Evolutionary conservation across 1,139 yeast genomes (phyloP).

Genomic region (Suhomyces guaymorum): DNA sequence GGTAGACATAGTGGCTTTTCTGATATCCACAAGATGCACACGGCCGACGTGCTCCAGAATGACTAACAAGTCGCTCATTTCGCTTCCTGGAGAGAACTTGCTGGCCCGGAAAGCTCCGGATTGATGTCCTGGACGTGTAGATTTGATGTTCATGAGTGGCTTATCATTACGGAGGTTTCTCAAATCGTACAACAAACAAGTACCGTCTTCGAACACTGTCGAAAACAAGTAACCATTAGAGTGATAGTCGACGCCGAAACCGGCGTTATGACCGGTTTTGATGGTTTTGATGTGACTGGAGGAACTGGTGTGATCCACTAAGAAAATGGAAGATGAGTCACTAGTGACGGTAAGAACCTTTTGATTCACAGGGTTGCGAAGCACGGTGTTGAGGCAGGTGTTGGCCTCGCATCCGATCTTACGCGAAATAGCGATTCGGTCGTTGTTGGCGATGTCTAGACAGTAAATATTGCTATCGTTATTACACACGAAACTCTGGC

Average conservation of each 20-base stretch:
- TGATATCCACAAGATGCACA: slow-evolving; percentile 77
- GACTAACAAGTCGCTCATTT: slow-evolving; percentile 72
- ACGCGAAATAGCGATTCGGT: slow-evolving; percentile 39
- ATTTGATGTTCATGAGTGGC: slow-evolving; percentile 56
- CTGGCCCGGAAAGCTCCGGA: slow-evolving; percentile 66
- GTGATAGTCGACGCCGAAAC: slow-evolving; percentile 81
- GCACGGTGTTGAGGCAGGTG: slow-evolving; percentile 44
- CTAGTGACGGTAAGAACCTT: slow-evolving; percentile 44
- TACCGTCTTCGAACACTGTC: slow-evolving; percentile 83
- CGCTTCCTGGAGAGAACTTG: slow-evolving; percentile 59
- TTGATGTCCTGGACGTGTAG: slow-evolving; percentile 62
- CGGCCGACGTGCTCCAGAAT: slow-evolving; percentile 84
- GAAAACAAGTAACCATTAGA: slow-evolving; percentile 73
- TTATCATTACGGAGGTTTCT: slow-evolving; percentile 47
- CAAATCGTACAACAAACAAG: slow-evolving; percentile 72
- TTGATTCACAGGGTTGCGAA: slow-evolving; percentile 30
- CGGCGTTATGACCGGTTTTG: slow-evolving; percentile 68
- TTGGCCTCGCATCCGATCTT: slow-evolving; percentile 40
- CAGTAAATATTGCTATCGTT: slow-evolving; percentile 74
- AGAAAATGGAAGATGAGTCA: slow-evolving; percentile 39
- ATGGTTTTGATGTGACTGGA: slow-evolving; percentile 29
- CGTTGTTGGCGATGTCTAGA: slow-evolving; percentile 54
- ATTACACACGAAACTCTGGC: slow-evolving; percentile 70
- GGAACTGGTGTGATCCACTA: slow-evolving; percentile 35
- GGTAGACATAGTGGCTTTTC: slow-evolving; percentile 48